Percentiles rank a stretch among this genome's conserved stretches.
phyloP scores from a whole-genome alignment of 1,139 yeast genomes.

The Saccharomyces hybrid region DNA sequence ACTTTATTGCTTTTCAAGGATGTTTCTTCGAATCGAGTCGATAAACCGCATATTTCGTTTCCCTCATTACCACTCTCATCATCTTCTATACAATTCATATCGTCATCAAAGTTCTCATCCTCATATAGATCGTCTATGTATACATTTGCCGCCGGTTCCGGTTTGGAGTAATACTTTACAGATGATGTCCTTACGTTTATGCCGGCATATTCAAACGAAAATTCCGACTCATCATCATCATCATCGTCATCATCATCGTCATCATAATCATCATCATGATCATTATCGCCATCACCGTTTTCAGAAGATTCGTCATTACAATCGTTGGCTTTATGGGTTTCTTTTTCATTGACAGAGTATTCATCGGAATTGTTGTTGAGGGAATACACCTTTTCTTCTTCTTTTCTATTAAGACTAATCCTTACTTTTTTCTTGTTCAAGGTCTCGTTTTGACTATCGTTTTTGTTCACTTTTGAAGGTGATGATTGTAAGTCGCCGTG shows the following conservation, averaged over 20 bases:
- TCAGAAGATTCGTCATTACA: conserved; percentile 1
- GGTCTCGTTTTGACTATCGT: not conserved
- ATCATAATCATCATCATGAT: conserved; percentile 3
- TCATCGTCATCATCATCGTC: conserved; percentile 17
- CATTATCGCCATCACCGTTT: conserved; percentile 1
- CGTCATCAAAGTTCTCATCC: conserved; percentile 49
- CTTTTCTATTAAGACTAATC: not conserved
- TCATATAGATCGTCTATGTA: conserved; percentile 38
- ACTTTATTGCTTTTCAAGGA: conserved; percentile 7
- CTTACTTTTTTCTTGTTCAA: not conserved
- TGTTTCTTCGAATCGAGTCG: conserved; percentile 7
- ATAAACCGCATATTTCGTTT: conserved; percentile 28
- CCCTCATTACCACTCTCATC: conserved; percentile 35
- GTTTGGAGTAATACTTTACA: conserved; percentile 45
- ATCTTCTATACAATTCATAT: conserved; percentile 40
- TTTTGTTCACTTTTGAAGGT: not conserved
- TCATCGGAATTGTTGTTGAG: not conserved
- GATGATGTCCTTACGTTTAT: conserved; percentile 55
- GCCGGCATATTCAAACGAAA: conserved; percentile 51
- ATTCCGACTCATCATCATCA: conserved; percentile 39
- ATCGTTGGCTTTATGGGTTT: not conserved
- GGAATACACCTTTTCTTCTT: not conserved
- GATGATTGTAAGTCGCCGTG: not conserved
- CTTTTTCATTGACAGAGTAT: not conserved
- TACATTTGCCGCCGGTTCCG: conserved; percentile 22